Percentiles rank a stretch among this genome's conserved stretches.
Conservation (phyloP, 2,329 filamentous ascomycete species). For the Aspergillus puulaauensis region DNA sequence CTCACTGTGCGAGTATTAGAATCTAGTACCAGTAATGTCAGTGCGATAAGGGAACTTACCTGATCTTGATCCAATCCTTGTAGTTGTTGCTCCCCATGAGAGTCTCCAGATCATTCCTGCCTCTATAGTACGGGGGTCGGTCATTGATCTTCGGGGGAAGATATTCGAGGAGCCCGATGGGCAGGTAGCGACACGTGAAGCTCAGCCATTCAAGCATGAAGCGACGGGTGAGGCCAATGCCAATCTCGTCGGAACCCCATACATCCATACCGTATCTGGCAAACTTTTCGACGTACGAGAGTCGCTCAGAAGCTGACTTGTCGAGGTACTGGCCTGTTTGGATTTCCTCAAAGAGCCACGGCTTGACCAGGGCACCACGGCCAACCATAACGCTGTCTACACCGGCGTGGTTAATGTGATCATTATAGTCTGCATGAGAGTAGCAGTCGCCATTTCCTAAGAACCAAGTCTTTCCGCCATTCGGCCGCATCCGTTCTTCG, state of each 20-base stretch:
- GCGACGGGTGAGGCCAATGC: constrained; percentile 82
- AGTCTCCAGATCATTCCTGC: constrained; percentile 90
- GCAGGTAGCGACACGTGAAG: constrained; percentile 89
- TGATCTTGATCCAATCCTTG: constrained; percentile 98
- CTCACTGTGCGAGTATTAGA: constrained; percentile 59
- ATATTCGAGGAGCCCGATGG: constrained; percentile 81
- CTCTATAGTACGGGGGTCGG: constrained; percentile 77
- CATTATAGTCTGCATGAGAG: constrained; percentile 83
- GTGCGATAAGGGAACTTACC: constrained; percentile 55
- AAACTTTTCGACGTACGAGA: constrained; percentile 85
- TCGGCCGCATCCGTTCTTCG: constrained; percentile 71
- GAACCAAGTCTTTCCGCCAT: constrained; percentile 77
- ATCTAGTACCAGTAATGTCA: constrained; percentile 9
- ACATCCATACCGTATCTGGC: constrained; percentile 85
- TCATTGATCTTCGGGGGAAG: constrained; percentile 88
- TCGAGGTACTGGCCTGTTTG: constrained; percentile 88
- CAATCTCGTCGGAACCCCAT: constrained; percentile 95
- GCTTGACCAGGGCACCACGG: constrained; percentile 94
- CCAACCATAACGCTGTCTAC: constrained; percentile 97
- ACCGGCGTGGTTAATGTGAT: constrained; percentile 71
- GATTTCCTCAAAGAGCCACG: constrained; percentile 98
- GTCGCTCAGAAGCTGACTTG: constrained; percentile 84
- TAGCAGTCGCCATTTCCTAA: constrained; percentile 96
- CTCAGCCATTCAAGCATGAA: constrained; percentile 96
- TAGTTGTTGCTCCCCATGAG: constrained; percentile 87